These are phyloP conservation scores for Hortaea werneckii DNA, from an alignment of 2,329 filamentous ascomycete species.

Conservation along the genomic window DNA sequence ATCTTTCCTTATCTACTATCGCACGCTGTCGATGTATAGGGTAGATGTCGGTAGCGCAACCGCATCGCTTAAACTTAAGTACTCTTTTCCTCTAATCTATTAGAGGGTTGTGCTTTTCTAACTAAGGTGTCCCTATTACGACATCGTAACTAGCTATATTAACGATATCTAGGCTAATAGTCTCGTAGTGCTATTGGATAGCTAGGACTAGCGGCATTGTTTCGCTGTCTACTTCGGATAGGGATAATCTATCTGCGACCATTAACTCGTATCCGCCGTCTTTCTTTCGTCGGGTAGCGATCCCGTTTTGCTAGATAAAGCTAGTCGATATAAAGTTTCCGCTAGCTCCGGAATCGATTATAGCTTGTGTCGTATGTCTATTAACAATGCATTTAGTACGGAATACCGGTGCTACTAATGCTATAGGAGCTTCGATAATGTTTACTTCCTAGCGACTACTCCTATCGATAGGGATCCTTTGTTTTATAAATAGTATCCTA, in stretches of 20 bases:
- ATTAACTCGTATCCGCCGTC: conserved; percentile 4
- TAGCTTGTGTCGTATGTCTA: conserved; percentile 1
- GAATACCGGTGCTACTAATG: conserved; percentile 4
- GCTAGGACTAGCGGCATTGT: conserved; percentile 6
- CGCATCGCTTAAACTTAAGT: conserved; percentile 8
- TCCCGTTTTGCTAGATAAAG: conserved; percentile 3
- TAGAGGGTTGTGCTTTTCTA: conserved; percentile 6
- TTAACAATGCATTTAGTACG: conserved; percentile 3
- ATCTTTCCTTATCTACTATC: conserved; percentile 8
- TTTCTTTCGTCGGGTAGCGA: conserved; percentile 7
- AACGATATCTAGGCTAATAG: conserved; percentile 7
- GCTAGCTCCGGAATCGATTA: conserved; percentile 9
- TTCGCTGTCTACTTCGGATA: conserved; percentile 7
- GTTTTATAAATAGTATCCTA: not conserved
- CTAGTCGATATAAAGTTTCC: conserved; percentile 6
- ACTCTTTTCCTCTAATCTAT: conserved; percentile 8
- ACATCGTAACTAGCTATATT: conserved; percentile 8
- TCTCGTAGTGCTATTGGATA: conserved; percentile 7
- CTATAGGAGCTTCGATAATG: not conserved
- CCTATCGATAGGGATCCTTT: not conserved
- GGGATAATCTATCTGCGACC: conserved; percentile 5
- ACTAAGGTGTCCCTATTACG: conserved; percentile 10
- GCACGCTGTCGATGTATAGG: conserved; percentile 3
- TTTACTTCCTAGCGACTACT: conserved; percentile 1
- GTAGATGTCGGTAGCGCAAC: conserved; percentile 3